Conservation (phyloP, 495 filamentous ascomycete genomes). For the Xanthoparmelia taractica region DNA sequence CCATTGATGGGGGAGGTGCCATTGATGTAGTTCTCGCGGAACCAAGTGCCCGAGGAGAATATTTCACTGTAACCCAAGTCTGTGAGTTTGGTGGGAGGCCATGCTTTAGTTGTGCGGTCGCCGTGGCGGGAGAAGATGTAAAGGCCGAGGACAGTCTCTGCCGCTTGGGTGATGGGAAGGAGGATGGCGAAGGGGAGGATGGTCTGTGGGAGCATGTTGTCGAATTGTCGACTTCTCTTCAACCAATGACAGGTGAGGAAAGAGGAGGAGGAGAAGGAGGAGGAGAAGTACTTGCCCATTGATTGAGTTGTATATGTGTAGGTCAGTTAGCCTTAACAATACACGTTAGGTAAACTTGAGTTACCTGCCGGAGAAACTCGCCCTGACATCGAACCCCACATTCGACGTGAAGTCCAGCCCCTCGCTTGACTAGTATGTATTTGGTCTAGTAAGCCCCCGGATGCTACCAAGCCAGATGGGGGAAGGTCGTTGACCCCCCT, state of each 20-base stretch:
- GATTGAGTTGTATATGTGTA: no score
- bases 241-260: neutral
- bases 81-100: conserved; percentile 48
- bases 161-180: conserved; percentile 38
- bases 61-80: conserved; percentile 55
- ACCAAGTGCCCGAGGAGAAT: conserved; percentile 53
- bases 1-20: conserved; percentile 20
- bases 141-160: conserved; percentile 53
- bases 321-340: no score
- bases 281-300: neutral
- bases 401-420: neutral
- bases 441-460: neutral
- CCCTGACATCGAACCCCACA: neutral
- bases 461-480: neutral
- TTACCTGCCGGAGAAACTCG: no score
- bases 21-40: conserved; percentile 51
- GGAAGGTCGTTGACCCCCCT: neutral
- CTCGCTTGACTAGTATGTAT: neutral
- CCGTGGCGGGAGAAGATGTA: conserved; percentile 61
- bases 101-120: conserved; percentile 51
- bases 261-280: neutral
- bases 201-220: conserved; percentile 26
- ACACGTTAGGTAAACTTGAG: no score
- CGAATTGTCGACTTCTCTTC: neutral
- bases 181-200: conserved; percentile 30